Base-by-base conservation (phyloP, 1,139 yeast species). In the Sugiyamaella novakii region DNA sequence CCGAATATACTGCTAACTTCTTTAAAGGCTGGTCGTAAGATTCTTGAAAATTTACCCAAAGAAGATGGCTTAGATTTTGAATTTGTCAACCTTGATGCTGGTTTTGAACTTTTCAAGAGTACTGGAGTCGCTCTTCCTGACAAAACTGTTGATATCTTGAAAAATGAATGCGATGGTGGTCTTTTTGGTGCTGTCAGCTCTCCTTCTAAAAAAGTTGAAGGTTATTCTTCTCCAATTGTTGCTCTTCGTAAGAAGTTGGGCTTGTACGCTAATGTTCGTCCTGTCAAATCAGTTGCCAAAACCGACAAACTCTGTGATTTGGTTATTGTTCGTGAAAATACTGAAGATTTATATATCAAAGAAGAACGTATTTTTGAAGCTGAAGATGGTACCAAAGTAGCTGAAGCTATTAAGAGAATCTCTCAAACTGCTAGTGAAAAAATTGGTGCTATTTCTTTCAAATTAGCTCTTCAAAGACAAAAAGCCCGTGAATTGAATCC, bases 261-360 rank as follows among this genome's bases (percentile, higher is more conserved):
- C 6, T 77, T 92, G 52, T 92, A 87, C 67, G 98, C 98, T 64
- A 92, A 92, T 63, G 96, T 92, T 45, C 86, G 98, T 70, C 98
- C 98, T 5, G 98, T 92, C 58, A 91, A 91, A 74, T 84, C 95
- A 41, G 97, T 91, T 35, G 83, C 79, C 46, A 92, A 92, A 46
- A 77, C 81, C 50, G 83, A 83, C 50, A 83, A 91, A 73, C 92
- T 94, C 33, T 96, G 91, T 47, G 98, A 92, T 69, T 84, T 92
- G 87, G 96, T 94, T 43, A 92, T 92, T 68, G 98, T 92, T 39
- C 86, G 98, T 69, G 98, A 92, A 74, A 92, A 92, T 76, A 92
- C 98, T 53, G 98, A 92, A 74, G 98, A 92, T 71, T 78, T 91
- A 61, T 92, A 92, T 73, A 84, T 92, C 70, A 92, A 92, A 75